Evolutionary conservation across 352 stramenopile genomes (phyloP).

Genomic region (Globisporangium nodosum): DNA sequence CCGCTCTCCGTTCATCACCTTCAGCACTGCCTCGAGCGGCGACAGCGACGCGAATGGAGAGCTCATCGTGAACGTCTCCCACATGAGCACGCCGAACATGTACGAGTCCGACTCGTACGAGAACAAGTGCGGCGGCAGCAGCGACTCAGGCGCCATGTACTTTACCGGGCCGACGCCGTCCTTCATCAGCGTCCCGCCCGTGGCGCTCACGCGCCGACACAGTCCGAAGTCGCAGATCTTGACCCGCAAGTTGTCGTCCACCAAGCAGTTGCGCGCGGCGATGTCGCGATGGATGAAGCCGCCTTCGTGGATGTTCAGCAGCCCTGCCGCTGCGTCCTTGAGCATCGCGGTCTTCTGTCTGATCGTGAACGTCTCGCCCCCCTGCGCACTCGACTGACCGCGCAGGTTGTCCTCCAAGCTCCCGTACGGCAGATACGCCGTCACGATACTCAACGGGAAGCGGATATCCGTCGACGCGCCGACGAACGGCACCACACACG

Average conservation of each 20-base stretch:
- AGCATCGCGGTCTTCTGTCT: slow-evolving; percentile 58
- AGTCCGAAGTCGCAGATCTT: slow-evolving; percentile 82
- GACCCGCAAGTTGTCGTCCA: slow-evolving; percentile 51
- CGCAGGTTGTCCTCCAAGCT: slow-evolving; percentile 70
- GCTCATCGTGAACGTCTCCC: slow-evolving; percentile 61
- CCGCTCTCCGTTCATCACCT: slow-evolving; percentile 53
- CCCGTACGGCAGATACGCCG: slow-evolving; percentile 66
- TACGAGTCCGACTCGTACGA: slow-evolving; percentile 76
- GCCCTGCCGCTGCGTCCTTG: slow-evolving; percentile 58
- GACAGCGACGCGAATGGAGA: slow-evolving; percentile 51
- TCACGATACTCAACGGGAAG: slow-evolving; percentile 63
- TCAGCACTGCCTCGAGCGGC: slow-evolving; percentile 56
- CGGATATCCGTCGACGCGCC: slow-evolving; percentile 65
- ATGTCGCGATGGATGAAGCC: slow-evolving; percentile 82
- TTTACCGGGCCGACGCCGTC: slow-evolving; percentile 65
- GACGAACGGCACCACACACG: slow-evolving; percentile 77
- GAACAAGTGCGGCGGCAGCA: slow-evolving; percentile 67
- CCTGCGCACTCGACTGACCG: slow-evolving; percentile 10
- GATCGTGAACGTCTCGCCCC: slow-evolving; percentile 19
- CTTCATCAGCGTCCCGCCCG: slow-evolving; percentile 52
- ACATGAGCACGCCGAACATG: slow-evolving; percentile 85
- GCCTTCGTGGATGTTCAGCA: slow-evolving; percentile 85
- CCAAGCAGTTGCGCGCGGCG: slow-evolving; percentile 71
- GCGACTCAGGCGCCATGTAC: slow-evolving; percentile 82
- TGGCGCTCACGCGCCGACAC: slow-evolving; percentile 56